These are phyloP conservation scores for Linderniella brevidens DNA, from an alignment of 257 asterid genomes.

Conservation along the genomic window DNA sequence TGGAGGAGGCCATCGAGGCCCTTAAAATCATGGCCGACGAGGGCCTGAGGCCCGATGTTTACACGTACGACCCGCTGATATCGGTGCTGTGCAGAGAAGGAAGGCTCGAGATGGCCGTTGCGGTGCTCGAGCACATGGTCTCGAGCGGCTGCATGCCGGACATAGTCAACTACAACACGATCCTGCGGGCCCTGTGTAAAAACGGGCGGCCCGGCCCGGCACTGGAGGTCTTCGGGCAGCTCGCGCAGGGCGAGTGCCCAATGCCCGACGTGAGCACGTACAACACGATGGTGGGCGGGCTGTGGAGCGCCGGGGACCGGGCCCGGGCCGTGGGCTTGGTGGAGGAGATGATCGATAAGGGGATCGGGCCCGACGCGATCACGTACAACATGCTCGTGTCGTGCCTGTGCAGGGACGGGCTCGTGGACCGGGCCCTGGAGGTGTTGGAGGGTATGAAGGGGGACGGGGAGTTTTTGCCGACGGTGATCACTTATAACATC, in stretches of 20 bases:
- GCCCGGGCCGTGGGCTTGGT: constrained; percentile 30
- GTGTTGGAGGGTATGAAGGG: constrained; percentile 49
- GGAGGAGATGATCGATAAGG: constrained; percentile 45
- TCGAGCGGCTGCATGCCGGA: constrained; percentile 57
- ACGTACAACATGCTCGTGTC: constrained; percentile 70
- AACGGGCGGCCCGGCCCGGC: constrained; percentile 46
- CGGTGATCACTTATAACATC: constrained; percentile 52
- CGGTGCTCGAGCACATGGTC: constrained; percentile 54
- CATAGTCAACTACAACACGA: constrained; percentile 62
- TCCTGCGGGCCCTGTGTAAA: constrained; percentile 61
- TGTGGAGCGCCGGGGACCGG: constrained; percentile 59
- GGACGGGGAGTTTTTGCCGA: constrained; percentile 30
- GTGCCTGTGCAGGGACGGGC: constrained; percentile 63
- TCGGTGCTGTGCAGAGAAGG: constrained; percentile 61
- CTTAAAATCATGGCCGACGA: constrained; percentile 55
- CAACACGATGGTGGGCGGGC: constrained; percentile 53
- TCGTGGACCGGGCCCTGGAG: constrained; percentile 56
- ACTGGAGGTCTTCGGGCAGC: constrained; percentile 54
- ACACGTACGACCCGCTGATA: constrained; percentile 65
- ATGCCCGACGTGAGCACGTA: constrained; percentile 64
- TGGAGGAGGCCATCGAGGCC: constrained; percentile 56
- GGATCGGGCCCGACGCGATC: constrained; percentile 56
- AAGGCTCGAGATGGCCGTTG: constrained; percentile 52
- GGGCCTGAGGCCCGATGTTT: constrained; percentile 54
- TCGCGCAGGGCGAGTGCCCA: constrained; percentile 45